Evolutionary conservation across 768 basidiomycete species (phyloP).

Genomic region (Galerina sulciceps): DNA sequence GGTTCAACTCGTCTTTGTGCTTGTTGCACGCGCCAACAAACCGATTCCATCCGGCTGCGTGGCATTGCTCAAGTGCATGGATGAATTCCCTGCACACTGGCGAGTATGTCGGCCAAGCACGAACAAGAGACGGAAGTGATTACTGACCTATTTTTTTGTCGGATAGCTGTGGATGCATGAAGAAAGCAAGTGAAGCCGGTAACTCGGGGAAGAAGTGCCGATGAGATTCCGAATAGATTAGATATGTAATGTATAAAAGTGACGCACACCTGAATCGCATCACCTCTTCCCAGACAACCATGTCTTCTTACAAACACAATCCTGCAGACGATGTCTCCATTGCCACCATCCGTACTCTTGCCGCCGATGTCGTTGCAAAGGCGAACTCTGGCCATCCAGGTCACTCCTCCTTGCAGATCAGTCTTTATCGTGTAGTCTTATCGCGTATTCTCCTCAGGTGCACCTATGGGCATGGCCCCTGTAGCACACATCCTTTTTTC

Average conservation of each 20-base stretch:
- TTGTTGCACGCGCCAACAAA: conserved; percentile 73
- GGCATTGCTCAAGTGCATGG: conserved; percentile 75
- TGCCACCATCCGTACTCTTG: conserved; percentile 77
- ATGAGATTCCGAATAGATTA: conserved; percentile 22
- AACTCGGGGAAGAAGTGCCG: conserved; percentile 17
- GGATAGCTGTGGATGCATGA: conserved; percentile 75
- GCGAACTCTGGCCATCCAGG: conserved; percentile 96
- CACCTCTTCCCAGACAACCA: conserved; percentile 32
- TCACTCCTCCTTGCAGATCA: conserved; percentile 29
- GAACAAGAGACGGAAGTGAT: background rate
- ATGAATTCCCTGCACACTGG: conserved; percentile 79
- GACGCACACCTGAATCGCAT: background rate
- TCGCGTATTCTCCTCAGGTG: conserved; percentile 53
- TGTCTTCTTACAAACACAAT: conserved; percentile 44
- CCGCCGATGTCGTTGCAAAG: conserved; percentile 78
- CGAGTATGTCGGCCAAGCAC: background rate
- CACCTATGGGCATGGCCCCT: conserved; percentile 94
- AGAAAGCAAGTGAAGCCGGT: conserved; percentile 3
- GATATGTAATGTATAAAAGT: conserved; percentile 19
- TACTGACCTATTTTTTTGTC: conserved; percentile 62
- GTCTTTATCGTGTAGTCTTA: conserved; percentile 13
- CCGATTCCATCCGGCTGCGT: conserved; percentile 63
- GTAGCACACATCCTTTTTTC: conserved; percentile 82
- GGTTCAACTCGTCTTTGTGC: conserved; percentile 68
- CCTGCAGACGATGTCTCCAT: conserved; percentile 61